Base-by-base conservation (phyloP, 75 land plant species). In the Picea sitchensis region DNA sequence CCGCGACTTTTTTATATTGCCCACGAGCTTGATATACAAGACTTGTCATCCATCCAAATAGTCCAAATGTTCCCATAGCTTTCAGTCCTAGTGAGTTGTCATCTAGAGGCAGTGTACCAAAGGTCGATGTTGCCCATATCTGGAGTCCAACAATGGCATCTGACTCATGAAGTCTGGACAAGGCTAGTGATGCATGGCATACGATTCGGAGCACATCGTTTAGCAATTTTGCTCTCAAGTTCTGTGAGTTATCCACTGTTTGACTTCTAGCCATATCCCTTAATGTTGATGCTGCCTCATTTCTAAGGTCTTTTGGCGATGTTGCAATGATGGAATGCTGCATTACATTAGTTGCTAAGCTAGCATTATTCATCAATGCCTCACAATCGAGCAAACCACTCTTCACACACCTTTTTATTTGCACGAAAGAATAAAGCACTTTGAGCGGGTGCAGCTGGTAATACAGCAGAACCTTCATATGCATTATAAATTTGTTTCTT, bases 341-440 rank as follows among this genome's bases (percentile, higher is more conserved):
- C 77, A 84, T 98, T 86, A 75, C 92, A 92, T 26, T 95, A 93
- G 31, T 83, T 61, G 96, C 96, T 77, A 91, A 68, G 64, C 96
- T 91, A n/a, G n/a, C n/a, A 79, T 93, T 96, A 89, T 92, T 90
- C 92, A 98, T 84, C 88, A 95, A 89, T 51, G 99, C 98, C 79
- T 98, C 99, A 84, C 93, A 86, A 60, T 95, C 99, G 98, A 72
- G 90, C 88, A 84, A 98, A 98, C 99, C 99, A 98, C 80, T 98
- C 99, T 73, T 98, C 99, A 82, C 99, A 98, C 31, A 98, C 99
- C 84, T 95, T 98, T 77, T 84, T 95, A 81, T 98, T 98, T 59
- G 94, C 90, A 51, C 94, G 92, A 79, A 98, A 98, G 72, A 98
- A 98, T 62, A 87, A 76, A 31, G 90, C 89, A 83, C 99, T 98